Conservation (phyloP, 164 flowering plant species). For the Magnolia changhungtana region DNA sequence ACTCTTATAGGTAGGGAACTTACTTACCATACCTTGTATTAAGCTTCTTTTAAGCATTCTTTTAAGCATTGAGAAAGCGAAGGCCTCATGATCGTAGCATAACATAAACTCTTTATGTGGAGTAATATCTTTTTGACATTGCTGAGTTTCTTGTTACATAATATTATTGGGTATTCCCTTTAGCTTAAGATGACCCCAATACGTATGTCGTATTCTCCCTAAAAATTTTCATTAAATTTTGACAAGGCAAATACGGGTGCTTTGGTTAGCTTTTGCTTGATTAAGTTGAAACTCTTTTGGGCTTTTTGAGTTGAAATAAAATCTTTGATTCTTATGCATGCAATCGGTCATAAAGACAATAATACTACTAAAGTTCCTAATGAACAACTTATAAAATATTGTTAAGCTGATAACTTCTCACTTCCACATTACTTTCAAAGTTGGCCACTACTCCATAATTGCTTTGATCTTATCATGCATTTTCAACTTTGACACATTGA, state of each 20-base stretch:
- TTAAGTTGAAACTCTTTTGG: no score
- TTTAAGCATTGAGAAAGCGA: no score
- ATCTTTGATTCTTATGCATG: background rate
- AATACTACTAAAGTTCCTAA: background rate
- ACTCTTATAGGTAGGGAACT: background rate
- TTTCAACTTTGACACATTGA: background rate
- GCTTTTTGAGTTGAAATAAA: background rate
- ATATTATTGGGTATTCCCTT: background rate
- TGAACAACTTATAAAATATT: background rate
- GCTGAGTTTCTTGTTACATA: background rate
- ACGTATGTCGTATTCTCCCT: background rate
- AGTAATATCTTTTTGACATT: slow-evolving; percentile 1
- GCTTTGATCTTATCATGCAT: background rate
- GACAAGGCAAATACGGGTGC: background rate
- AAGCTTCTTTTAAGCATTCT: background rate
- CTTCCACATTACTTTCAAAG: background rate
- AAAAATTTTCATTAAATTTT: background rate
- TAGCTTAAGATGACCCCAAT: background rate
- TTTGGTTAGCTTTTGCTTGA: no score
- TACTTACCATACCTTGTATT: background rate
- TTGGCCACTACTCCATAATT: slow-evolving; percentile 4
- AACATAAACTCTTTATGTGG: background rate
- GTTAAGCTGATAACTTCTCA: slow-evolving; percentile 1
- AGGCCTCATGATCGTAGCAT: slow-evolving; percentile 1
- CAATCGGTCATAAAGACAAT: background rate